Evolutionary conservation across 2,329 filamentous ascomycete species (phyloP), one percentile per base, ranked within the genome.

Genomic region (Aureobasidium melanogenum): DNA sequence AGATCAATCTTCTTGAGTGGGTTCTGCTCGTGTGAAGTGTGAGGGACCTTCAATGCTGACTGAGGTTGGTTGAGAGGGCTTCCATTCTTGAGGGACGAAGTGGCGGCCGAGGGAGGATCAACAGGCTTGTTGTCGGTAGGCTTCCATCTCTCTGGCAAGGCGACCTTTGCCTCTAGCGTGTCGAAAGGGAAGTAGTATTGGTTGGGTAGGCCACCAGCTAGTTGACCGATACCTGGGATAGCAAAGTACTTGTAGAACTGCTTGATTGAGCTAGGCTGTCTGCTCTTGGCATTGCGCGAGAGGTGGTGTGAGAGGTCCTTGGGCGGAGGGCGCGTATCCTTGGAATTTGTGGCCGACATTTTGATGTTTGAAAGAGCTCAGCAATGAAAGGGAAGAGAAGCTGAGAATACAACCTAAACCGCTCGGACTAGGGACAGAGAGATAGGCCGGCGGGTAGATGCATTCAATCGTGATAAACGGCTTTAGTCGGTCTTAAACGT

Each of bases 151-250:
- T 88, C 79, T 8, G 90, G 86, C 64, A 84, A 82, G 34, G 90
- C 89, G 64, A 88, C 84, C 66, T 88, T 85, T 43, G 91, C 89
- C 74, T 96, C 90, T 64, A 97, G 84, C 0, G 91, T 94, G 69
- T 97, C 91, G 74, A 88, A 96, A 9, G 92, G 92, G 70, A 97
- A 97, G 76, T 90, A 90, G 62, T 82, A 82, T 41, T 87, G 80
- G 73, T 94, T 87, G 17, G 92, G 92, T 24, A 96, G 82, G 63
- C 83, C 83, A 68, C 83, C 83, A 12, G 84, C 83, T 39, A 86
- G 71, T 67, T 86, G 84, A 17, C 79, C 81, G 66, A 86, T 84
- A 38, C 82, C 82, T 0, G 84, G 83, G 57, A 85, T 84, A 12
- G 68, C 64, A 68, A 94, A 94, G 75, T 89, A 96, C 74, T 90